Evolutionary conservation across 371 early-diverging fungal species (phyloP).

Genomic region (Rhizomucor miehei): DNA sequence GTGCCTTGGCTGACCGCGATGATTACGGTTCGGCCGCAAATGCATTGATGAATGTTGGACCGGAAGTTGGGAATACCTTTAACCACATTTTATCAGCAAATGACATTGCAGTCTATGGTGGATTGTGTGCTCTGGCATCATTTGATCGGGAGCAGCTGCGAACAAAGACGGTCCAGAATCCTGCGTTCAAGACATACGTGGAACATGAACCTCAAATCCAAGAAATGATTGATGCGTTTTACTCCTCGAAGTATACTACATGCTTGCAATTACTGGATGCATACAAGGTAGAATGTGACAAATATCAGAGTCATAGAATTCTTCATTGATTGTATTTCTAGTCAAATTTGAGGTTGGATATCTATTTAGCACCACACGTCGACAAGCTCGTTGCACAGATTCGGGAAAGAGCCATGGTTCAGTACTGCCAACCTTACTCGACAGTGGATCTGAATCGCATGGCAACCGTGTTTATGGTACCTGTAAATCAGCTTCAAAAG

Average conservation of each 20-base stretch:
- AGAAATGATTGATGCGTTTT: constrained; percentile 67
- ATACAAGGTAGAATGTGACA: constrained; percentile 70
- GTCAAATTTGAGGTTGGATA: constrained; percentile 69
- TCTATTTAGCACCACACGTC: constrained; percentile 70
- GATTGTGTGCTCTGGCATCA: constrained; percentile 77
- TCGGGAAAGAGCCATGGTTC: constrained; percentile 74
- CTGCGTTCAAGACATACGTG: constrained; percentile 71
- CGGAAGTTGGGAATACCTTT: constrained; percentile 48
- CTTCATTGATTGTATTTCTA: constrained; percentile 11
- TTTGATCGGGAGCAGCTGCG: constrained; percentile 73
- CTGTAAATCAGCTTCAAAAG: constrained; percentile 59
- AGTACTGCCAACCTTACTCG: constrained; percentile 80
- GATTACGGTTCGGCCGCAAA: constrained; percentile 63
- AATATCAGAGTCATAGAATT: no score
- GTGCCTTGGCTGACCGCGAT: constrained; percentile 41
- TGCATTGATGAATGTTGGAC: constrained; percentile 61
- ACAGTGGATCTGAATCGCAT: constrained; percentile 78
- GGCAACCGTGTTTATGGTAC: constrained; percentile 69
- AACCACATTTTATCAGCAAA: constrained; percentile 68
- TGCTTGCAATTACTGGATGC: constrained; percentile 69
- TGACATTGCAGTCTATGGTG: constrained; percentile 83
- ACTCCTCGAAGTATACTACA: constrained; percentile 68
- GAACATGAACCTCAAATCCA: constrained; percentile 81
- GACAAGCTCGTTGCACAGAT: constrained; percentile 65
- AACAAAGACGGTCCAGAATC: constrained; percentile 64